A percentile compares a stretch with the other conserved stretches of the same genome.
Evolutionary conservation across 768 basidiomycete genomes (phyloP).

Genomic region (Cystobasidium tubakii): DNA sequence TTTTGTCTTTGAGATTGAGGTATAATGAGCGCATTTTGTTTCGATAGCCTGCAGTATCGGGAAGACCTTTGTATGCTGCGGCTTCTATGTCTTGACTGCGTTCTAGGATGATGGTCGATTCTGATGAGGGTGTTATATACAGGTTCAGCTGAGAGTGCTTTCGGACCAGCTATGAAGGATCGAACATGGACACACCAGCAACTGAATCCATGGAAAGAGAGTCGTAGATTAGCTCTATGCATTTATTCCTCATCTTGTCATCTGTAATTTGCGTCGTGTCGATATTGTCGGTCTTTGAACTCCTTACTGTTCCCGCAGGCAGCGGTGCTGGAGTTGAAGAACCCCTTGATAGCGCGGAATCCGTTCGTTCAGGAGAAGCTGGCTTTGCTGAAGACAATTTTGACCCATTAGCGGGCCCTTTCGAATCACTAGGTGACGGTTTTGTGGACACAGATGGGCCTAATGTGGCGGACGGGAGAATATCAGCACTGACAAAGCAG

Average conservation of each 20-base stretch:
- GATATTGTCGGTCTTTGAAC: slow-evolving; percentile 60
- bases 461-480: slow-evolving; percentile 13
- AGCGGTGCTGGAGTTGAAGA: not conserved
- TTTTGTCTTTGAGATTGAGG: slow-evolving; percentile 91
- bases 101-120: slow-evolving; percentile 62
- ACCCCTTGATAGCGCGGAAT: not conserved
- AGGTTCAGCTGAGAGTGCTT: not conserved
- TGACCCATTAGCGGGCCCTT: not conserved
- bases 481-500: not conserved
- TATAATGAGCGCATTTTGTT: slow-evolving; percentile 77
- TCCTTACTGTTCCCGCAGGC: slow-evolving; percentile 24
- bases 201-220: slow-evolving; percentile 77
- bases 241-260: slow-evolving; percentile 76
- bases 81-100: slow-evolving; percentile 69
- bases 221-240: slow-evolving; percentile 83
- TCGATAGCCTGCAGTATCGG: slow-evolving; percentile 58
- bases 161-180: not conserved
- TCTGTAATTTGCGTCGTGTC: slow-evolving; percentile 55
- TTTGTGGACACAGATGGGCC: slow-evolving; percentile 19
- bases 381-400: not conserved
- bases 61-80: slow-evolving; percentile 57
- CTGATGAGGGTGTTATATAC: slow-evolving; percentile 50
- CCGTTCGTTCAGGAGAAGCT: not conserved
- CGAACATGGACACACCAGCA: slow-evolving; percentile 62
- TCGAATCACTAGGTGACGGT: slow-evolving; percentile 9